Evolutionary conservation across 805 yeast species (phyloP).

Genomic region (Cyberlindnera sargentensis): DNA sequence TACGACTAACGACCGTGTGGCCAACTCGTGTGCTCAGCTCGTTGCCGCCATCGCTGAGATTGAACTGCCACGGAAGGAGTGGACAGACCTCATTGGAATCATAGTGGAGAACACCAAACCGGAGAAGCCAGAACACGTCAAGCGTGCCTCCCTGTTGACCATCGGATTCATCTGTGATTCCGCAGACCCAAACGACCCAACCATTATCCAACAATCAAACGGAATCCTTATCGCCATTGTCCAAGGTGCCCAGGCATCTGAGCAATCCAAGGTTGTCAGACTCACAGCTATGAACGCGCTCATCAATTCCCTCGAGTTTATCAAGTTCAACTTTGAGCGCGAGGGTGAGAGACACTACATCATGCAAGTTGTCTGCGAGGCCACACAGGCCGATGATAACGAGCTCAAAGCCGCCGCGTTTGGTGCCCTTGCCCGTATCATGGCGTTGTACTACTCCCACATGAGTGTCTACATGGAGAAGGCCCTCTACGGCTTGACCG

Average conservation of each 20-base stretch:
- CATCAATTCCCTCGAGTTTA: constrained; percentile 84
- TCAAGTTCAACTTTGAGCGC: constrained; percentile 77
- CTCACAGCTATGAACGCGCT: constrained; percentile 89
- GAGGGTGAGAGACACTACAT: constrained; percentile 95
- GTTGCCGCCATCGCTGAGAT: constrained; percentile 97
- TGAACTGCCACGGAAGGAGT: constrained; percentile 79
- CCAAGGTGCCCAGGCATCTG: constrained; percentile 88
- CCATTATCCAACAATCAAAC: constrained; percentile 76
- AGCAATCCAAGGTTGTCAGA: constrained; percentile 68
- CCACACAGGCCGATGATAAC: constrained; percentile 81
- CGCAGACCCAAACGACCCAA: constrained; percentile 71
- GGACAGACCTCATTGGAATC: constrained; percentile 80
- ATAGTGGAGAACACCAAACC: constrained; percentile 83
- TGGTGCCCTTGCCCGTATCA: constrained; percentile 89
- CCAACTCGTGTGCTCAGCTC: constrained; percentile 84
- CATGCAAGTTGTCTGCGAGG: constrained; percentile 99
- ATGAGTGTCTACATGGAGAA: constrained; percentile 97
- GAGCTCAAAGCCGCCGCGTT: constrained; percentile 92
- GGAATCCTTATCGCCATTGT: constrained; percentile 93
- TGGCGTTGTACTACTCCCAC: constrained; percentile 79
- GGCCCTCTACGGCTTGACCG: constrained; percentile 86
- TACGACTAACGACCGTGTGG: constrained; percentile 68
- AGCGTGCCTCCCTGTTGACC: constrained; percentile 79
- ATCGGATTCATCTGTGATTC: constrained; percentile 96
- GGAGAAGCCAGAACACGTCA: constrained; percentile 70